A percentile compares a stretch with the other conserved stretches of the same genome.
phyloP scores from a whole-genome alignment of 345 rosid genomes.

The Lagerstroemia speciosa region DNA sequence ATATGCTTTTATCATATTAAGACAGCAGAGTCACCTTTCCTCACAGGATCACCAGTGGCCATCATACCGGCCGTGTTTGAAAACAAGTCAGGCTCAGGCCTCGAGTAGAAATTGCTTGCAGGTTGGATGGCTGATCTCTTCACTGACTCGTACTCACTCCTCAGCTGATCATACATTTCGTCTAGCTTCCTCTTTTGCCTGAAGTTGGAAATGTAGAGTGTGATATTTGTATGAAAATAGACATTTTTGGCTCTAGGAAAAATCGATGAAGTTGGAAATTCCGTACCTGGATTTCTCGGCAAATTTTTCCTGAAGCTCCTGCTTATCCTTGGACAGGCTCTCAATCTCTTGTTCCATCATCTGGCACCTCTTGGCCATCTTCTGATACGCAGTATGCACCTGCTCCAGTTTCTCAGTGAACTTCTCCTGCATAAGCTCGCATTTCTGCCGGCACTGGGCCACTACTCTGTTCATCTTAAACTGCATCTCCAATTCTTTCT shows the following conservation, averaged over 20 bases:
- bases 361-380: slow-evolving; percentile 77
- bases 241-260: background rate
- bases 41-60: slow-evolving; percentile 49
- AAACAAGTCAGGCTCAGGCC: slow-evolving; percentile 71
- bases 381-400: slow-evolving; percentile 82
- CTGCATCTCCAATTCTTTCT: slow-evolving; percentile 93
- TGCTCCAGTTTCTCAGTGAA: slow-evolving; percentile 87
- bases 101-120: slow-evolving; percentile 47
- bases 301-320: slow-evolving; percentile 90
- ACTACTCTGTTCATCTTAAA: slow-evolving; percentile 76
- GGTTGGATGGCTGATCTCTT: slow-evolving; percentile 85
- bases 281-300: slow-evolving; percentile 81
- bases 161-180: slow-evolving; percentile 92
- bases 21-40: slow-evolving; percentile 51
- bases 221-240: background rate
- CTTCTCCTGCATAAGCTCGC: slow-evolving; percentile 82
- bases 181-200: slow-evolving; percentile 97
- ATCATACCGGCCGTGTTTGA: slow-evolving; percentile 51
- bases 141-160: slow-evolving; percentile 62
- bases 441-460: slow-evolving; percentile 82
- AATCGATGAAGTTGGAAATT: background rate
- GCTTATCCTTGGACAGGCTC: slow-evolving; percentile 79
- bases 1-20: background rate
- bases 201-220: slow-evolving; percentile 12
- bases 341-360: slow-evolving; percentile 89